Evolutionary conservation across 495 filamentous ascomycete species (phyloP), one percentile per base, ranked within the genome.

Genomic region (Penicillium fimorum): DNA sequence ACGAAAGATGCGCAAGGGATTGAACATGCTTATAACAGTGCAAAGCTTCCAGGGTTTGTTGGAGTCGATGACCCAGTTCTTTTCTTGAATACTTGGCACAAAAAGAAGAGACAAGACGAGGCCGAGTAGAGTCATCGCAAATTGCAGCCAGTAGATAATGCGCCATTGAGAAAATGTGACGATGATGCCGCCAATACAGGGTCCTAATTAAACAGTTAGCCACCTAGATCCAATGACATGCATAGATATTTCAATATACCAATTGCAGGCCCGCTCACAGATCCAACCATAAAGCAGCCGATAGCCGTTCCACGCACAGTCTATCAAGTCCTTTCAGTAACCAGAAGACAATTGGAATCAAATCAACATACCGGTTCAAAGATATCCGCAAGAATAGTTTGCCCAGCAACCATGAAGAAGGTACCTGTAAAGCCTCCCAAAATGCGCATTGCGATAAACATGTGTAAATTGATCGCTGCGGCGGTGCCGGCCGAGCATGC

Each of bases 81-180:
- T 58, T 46, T 57, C 35, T 42, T 68, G 56, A 17, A 76, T 62
- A 32, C 59, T 64, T 10, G 76, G 75, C 0, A 79, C 64, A 38
- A 78, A 74, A n/a, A 77, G 49, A 12, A 74, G 17, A 2, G 75
- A 72, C 0, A 76, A 53, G 8, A 63, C 35, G 3, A 78, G 62
- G 1, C 76, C 74, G 32, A 79, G 61, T 35, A 68, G 73, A 4
- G 74, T 70, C 58, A 85, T 75, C 18, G 67, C 80, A 24, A 77
- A 74, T 59, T 84, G 82, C 25, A 83, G 68, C 82, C 82, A 84
- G 71, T 81, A 84, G 57, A 84, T 83, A 55, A 74, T 74, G 25
- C 82, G 70, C 82, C 82, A 85, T 32, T 69, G 65, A 13, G 71
- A 59, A 55, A 77, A 85, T 17, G 80, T 84, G 63, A 83, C 82